Conservation (phyloP, 2,329 filamentous ascomycete species). For the Rasamsonia emersonii region DNA sequence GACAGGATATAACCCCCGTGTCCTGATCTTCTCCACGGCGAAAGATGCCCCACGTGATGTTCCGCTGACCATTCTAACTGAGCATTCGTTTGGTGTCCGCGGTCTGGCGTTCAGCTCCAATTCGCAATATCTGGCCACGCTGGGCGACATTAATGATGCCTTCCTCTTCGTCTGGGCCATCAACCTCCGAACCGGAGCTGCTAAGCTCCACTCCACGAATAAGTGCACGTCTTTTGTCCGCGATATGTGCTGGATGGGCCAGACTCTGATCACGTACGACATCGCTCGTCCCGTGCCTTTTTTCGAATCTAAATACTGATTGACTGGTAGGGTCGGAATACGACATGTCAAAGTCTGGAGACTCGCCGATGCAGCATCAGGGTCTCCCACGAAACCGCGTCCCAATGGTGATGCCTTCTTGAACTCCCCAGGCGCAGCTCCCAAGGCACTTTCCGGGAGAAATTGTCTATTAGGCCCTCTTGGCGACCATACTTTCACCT, state of each 20-base stretch:
- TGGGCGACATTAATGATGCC: slow-evolving; percentile 84
- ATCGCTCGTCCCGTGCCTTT: slow-evolving; percentile 14
- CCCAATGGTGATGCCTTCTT: slow-evolving; percentile 33
- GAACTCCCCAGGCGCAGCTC: slow-evolving; percentile 34
- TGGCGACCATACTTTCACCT: slow-evolving; percentile 76
- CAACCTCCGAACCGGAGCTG: slow-evolving; percentile 70
- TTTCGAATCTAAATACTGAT: slow-evolving; percentile 2
- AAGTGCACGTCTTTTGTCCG: slow-evolving; percentile 83
- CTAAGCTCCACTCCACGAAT: slow-evolving; percentile 75
- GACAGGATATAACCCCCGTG: slow-evolving; percentile 85
- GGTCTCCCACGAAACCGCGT: slow-evolving; percentile 57
- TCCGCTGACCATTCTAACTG: slow-evolving; percentile 75
- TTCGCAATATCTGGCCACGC: slow-evolving; percentile 74
- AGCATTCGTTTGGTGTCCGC: slow-evolving; percentile 83
- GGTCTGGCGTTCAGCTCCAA: slow-evolving; percentile 85
- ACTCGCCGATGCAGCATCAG: slow-evolving; percentile 56
- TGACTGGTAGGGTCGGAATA: slow-evolving; percentile 55
- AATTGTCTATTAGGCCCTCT: slow-evolving; percentile 79
- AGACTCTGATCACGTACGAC: slow-evolving; percentile 66
- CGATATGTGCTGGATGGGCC: slow-evolving; percentile 86
- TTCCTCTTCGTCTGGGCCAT: slow-evolving; percentile 89
- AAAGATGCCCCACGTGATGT: slow-evolving; percentile 69
- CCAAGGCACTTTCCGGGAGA: slow-evolving; percentile 70
- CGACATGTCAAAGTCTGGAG: slow-evolving; percentile 93
- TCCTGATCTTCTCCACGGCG: slow-evolving; percentile 76